Conservation (phyloP, 768 basidiomycete genomes). For the Butyriboletus loyo region DNA sequence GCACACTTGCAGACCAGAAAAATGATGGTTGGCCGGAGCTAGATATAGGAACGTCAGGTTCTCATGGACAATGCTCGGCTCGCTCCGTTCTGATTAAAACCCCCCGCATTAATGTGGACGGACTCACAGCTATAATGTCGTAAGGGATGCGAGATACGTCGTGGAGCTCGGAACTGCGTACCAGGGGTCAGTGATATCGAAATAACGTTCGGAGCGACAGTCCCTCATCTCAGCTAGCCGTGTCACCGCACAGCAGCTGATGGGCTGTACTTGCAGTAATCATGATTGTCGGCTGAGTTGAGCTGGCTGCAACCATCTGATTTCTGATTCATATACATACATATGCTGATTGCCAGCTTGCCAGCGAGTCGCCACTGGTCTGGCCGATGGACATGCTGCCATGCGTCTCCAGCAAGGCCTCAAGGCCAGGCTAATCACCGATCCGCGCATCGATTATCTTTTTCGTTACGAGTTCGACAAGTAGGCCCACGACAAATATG, state of each 20-base stretch:
- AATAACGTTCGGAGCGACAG: constrained; percentile 11
- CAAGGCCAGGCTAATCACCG: constrained; percentile 4
- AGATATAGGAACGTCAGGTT: constrained; percentile 16
- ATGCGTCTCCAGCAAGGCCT: constrained; percentile 22
- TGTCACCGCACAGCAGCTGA: constrained; percentile 13
- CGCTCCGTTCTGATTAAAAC: constrained; percentile 1
- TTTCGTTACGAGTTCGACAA: constrained; percentile 4
- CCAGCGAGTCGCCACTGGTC: constrained; percentile 18
- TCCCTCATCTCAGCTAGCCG: constrained; percentile 20
- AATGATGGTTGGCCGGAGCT: constrained; percentile 7
- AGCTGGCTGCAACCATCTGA: constrained; percentile 15
- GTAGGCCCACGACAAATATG: constrained; percentile 11
- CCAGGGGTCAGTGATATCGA: constrained; percentile 12
- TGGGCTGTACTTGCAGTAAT: constrained; percentile 12
- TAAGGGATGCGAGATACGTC: constrained; percentile 18
- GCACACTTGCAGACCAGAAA: constrained; percentile 1
- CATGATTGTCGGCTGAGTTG: constrained; percentile 3
- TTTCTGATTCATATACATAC: constrained; percentile 13
- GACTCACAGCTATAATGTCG: constrained; percentile 16
- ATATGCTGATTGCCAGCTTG: constrained; percentile 21
- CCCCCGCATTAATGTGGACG: constrained; percentile 16
- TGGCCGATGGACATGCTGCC: constrained; percentile 6
- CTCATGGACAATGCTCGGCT: constrained; percentile 13
- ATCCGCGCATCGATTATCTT: constrained; percentile 12
- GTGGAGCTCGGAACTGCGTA: constrained; percentile 20